Conservation (phyloP, 208 protist genomes). For the Tritrichomonas foetus region DNA sequence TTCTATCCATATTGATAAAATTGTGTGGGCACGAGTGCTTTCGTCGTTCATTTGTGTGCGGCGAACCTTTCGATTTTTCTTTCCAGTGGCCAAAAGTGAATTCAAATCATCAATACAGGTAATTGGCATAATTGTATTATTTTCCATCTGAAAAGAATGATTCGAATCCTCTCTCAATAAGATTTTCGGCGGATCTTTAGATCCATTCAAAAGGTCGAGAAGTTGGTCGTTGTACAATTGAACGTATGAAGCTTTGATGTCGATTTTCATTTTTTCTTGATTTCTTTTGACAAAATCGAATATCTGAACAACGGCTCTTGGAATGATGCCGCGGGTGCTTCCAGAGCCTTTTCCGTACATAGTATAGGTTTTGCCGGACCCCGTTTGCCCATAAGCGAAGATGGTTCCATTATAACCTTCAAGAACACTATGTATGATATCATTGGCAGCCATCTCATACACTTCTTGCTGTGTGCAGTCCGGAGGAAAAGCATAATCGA, state of each 20-base stretch:
- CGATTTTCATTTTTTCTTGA: no score
- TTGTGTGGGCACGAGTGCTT: constrained; percentile 63
- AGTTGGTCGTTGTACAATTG: constrained; percentile 47
- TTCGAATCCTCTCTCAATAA: constrained; percentile 45
- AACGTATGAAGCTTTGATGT: constrained; percentile 42
- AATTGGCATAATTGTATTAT: constrained; percentile 50
- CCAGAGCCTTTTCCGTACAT: constrained; percentile 31
- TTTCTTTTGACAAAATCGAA: constrained; percentile 48
- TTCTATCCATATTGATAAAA: constrained; percentile 58
- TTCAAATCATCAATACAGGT: constrained; percentile 39
- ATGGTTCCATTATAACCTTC: constrained; percentile 53
- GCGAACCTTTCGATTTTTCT: constrained; percentile 65
- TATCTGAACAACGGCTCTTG: constrained; percentile 52
- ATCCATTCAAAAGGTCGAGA: constrained; percentile 31
- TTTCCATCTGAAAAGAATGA: constrained; percentile 34
- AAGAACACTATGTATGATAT: constrained; percentile 49
- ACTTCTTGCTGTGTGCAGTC: constrained; percentile 50
- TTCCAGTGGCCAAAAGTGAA: constrained; percentile 67
- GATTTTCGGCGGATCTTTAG: constrained; percentile 45
- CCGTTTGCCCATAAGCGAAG: constrained; percentile 57
- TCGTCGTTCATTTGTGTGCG: constrained; percentile 75
- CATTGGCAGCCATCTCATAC: constrained; percentile 45
- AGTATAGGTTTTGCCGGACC: constrained; percentile 56
- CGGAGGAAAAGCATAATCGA: constrained; percentile 48
- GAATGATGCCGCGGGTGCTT: constrained; percentile 50